A percentile compares a stretch with the other conserved stretches of the same genome.
Evolutionary conservation across 2,329 filamentous ascomycete species (phyloP).

Genomic region (Hypoxylon sp.): DNA sequence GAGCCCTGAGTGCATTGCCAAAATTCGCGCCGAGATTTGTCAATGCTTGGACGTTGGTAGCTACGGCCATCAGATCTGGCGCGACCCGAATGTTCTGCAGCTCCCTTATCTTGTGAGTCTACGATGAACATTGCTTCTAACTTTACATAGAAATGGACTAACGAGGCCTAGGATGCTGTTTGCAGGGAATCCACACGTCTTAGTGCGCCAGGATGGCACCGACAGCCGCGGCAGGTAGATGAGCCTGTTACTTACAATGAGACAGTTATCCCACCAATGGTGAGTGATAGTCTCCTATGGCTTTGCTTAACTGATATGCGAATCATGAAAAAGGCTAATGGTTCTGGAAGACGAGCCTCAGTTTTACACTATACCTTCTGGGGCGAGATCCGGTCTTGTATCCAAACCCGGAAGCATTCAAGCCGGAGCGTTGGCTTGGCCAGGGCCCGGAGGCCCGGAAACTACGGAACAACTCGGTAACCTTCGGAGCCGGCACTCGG

Average conservation of each 20-base stretch:
- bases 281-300: neutral
- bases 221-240: conserved; percentile 4
- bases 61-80: conserved; percentile 8
- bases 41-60: conserved; percentile 1
- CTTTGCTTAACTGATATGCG: too few relatives aligned
- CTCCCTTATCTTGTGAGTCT: conserved; percentile 7
- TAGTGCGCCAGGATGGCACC: conserved; percentile 5
- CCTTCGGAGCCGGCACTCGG: conserved; percentile 6
- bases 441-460: conserved; percentile 3
- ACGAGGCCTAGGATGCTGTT: conserved; percentile 2
- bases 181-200: conserved; percentile 7
- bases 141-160: too few relatives aligned
- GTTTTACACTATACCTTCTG: conserved; percentile 5
- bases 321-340: too few relatives aligned
- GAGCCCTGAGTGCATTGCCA: conserved; percentile 6
- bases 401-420: neutral
- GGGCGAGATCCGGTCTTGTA: conserved; percentile 3
- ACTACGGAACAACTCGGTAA: conserved; percentile 5
- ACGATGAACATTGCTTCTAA: too few relatives aligned
- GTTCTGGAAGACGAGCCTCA: conserved; percentile 4
- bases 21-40: conserved; percentile 3
- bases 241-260: conserved; percentile 2
- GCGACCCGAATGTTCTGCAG: conserved; percentile 1
- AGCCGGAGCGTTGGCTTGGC: conserved; percentile 4
- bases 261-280: conserved; percentile 7